Base-by-base conservation (phyloP, 345 rosid genomes). In the Ricinus communis region DNA sequence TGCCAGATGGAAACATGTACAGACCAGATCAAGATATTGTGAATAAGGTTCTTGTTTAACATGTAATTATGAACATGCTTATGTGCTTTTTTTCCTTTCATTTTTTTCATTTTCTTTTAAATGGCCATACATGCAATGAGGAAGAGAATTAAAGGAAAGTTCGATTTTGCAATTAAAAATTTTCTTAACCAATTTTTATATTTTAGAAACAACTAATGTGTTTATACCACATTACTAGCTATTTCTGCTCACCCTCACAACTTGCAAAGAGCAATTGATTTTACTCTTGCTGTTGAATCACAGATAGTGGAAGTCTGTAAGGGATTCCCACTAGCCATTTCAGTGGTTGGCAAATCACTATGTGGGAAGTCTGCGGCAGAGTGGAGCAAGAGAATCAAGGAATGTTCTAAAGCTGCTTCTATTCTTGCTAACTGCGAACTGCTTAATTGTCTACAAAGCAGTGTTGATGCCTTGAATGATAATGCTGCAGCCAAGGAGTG, bases 281-380 rank as follows among this genome's bases (percentile, higher is more conserved):
- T 36, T 19, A 27, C 13, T 57, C 22, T n/a, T 76, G 31, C 51
- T 15, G 31, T 14, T 59, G 22, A 27, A 65, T 64, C 66, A 56
- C 77, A 78, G 81, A 58, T 73, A 12, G 71, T 78, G 66, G 50
- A 60, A 33, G 25, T 27, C 54, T 78, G 71, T 40, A 58, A 65
- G 51, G 77, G 81, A 56, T 73, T 69, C 56, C 78, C 81, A 14
- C 25, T 78, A 45, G 74, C 73, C 40, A 47, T 78, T 69, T 28
- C 71, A 3, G 75, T 78, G 43, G 60, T 73, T 30, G 78, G 77
- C 16, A 69, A 46, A 58, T 64, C 81, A 8, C 61, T 78, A 1
- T 14, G 62, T 12, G 24, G 69, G 50, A 50, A 73, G 51, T 45
- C 71, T 51, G 67, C 57, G 8, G 77, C 61, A 30, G 74, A 46